Percentiles rank a stretch among this genome's conserved stretches.
Conservation (phyloP, 2,329 filamentous ascomycete genomes). For the Colletotrichum lupini region DNA sequence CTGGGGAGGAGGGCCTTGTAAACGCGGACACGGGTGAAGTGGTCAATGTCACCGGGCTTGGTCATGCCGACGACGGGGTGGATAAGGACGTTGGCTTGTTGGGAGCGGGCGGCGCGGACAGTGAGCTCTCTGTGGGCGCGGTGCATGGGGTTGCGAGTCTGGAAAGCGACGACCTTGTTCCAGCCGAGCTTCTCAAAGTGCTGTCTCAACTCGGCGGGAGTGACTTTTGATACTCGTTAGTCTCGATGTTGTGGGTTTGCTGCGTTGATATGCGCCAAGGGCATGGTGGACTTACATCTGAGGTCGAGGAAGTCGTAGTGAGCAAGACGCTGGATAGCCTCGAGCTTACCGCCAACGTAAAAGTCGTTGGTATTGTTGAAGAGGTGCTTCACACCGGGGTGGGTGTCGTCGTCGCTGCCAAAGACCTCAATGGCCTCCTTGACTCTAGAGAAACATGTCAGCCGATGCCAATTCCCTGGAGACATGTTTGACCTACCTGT, state of each 20-base stretch:
- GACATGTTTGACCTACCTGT: conserved; percentile 76
- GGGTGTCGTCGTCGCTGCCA: conserved; percentile 87
- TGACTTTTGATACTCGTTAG: conserved; percentile 66
- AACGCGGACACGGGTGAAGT: conserved; percentile 98
- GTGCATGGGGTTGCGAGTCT: conserved; percentile 99
- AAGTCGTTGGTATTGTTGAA: conserved; percentile 83
- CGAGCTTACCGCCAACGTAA: conserved; percentile 95
- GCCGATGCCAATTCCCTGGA: conserved; percentile 63
- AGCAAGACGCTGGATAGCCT: conserved; percentile 93
- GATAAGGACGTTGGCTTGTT: conserved; percentile 98
- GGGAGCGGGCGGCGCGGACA: conserved; percentile 92
- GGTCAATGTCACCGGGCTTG: conserved; percentile 99
- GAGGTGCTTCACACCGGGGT: conserved; percentile 93
- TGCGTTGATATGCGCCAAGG: neutral
- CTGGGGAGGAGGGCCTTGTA: conserved; percentile 97
- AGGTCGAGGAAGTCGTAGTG: conserved; percentile 99
- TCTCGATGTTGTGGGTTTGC: neutral
- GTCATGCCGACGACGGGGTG: conserved; percentile 98
- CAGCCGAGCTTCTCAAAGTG: conserved; percentile 99
- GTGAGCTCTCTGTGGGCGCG: conserved; percentile 97
- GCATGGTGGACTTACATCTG: conserved; percentile 73
- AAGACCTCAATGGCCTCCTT: conserved; percentile 96
- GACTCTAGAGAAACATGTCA: conserved; percentile 60
- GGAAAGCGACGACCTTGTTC: conserved; percentile 97
- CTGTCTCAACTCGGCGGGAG: conserved; percentile 90